A percentile compares a stretch with the other conserved stretches of the same genome.
Evolutionary conservation across 345 rosid species (phyloP).

Genomic region (Acer saccharum): DNA sequence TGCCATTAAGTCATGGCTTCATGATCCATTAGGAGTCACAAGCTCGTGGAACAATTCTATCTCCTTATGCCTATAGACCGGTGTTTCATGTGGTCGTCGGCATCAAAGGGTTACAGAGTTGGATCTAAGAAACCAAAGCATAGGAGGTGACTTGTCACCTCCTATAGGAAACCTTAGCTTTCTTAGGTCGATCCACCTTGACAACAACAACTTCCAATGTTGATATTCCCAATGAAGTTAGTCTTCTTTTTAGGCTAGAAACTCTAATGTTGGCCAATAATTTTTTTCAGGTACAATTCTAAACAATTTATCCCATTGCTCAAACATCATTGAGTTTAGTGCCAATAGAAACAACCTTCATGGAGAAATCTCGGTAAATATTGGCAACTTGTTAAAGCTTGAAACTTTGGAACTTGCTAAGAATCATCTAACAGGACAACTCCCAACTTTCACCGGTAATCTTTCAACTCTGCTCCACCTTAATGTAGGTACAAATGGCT

Average conservation of each 20-base stretch:
- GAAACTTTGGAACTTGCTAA: neutral
- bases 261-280: conserved; percentile 10
- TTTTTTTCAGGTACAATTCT: neutral
- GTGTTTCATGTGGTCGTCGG: neutral
- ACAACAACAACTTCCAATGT: neutral
- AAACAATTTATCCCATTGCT: neutral
- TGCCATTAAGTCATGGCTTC: no score
- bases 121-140: neutral
- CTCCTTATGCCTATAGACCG: neutral
- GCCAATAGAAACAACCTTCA: neutral
- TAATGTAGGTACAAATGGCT: neutral
- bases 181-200: neutral
- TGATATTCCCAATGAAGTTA: conserved; percentile 15
- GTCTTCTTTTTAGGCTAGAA: conserved; percentile 11
- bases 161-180: neutral
- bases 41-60: conserved; percentile 1
- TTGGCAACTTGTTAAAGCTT: conserved; percentile 10
- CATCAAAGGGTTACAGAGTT: neutral
- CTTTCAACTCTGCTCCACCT: conserved; percentile 5
- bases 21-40: neutral
- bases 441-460: conserved; percentile 21
- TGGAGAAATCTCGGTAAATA: neutral
- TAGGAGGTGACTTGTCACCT: neutral
- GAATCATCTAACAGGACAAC: conserved; percentile 9
- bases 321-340: neutral